Conservation (phyloP, 2,329 filamentous ascomycete genomes). For the Hirsutella rhossiliensis region DNA sequence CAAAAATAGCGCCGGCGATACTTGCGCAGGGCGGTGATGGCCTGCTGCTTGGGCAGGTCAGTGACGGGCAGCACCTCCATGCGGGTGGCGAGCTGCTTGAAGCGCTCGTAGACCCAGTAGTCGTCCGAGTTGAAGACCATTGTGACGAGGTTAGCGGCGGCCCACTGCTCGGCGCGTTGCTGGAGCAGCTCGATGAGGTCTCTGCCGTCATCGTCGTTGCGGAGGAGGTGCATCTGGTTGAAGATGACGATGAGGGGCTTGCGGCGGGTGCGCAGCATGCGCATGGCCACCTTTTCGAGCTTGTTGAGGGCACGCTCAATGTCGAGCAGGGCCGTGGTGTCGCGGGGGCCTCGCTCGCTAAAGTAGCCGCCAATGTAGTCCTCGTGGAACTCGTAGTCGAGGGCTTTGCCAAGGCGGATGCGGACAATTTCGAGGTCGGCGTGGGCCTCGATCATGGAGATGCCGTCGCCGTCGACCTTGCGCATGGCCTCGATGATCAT, state of each 20-base stretch:
- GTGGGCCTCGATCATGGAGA: conserved; percentile 94
- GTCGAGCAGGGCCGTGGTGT: conserved; percentile 83
- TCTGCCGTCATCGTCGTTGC: conserved; percentile 85
- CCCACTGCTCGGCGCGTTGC: conserved; percentile 93
- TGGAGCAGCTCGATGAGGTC: conserved; percentile 91
- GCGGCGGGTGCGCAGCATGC: conserved; percentile 46
- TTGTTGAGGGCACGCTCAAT: conserved; percentile 98
- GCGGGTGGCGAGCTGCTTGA: conserved; percentile 84
- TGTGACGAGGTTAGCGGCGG: conserved; percentile 80
- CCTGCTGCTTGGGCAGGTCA: conserved; percentile 69
- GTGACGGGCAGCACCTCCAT: conserved; percentile 87
- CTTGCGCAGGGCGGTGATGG: conserved; percentile 62
- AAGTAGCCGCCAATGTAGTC: conserved; percentile 97
- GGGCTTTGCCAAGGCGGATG: conserved; percentile 78
- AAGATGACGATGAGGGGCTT: conserved; percentile 82
- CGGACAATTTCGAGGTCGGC: conserved; percentile 92
- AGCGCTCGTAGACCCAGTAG: conserved; percentile 94
- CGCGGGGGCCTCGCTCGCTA: conserved; percentile 82
- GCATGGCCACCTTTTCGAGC: conserved; percentile 85
- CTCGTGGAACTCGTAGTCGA: conserved; percentile 95
- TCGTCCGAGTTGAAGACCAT: conserved; percentile 94
- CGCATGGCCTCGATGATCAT: conserved; percentile 95
- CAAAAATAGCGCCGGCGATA: conserved; percentile 72
- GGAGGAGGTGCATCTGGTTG: conserved; percentile 83
- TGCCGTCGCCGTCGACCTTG: conserved; percentile 77